phyloP scores from a whole-genome alignment of 352 stramenopile species.

The Pythium rishiriense region DNA sequence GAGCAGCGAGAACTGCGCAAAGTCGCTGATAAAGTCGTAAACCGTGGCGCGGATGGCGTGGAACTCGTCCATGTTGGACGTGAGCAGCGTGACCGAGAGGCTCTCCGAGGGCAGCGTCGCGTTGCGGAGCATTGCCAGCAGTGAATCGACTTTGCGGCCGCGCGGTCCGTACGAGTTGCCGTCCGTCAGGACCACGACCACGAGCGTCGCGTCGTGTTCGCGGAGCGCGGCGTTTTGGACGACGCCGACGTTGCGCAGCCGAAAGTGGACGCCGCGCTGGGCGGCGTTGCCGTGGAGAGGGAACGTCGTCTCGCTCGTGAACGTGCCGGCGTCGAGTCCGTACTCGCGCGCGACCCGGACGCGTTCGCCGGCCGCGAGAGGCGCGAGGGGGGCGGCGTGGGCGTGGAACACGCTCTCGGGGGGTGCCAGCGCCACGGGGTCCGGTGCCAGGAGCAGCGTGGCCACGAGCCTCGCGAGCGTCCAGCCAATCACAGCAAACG shows the following conservation, averaged over 20 bases:
- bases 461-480: not conserved
- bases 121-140: conserved; percentile 31
- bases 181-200: conserved; percentile 37
- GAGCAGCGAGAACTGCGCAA: conserved; percentile 31
- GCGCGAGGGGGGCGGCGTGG: not conserved
- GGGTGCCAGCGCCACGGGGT: not conserved
- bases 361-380: not conserved
- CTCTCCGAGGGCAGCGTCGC: conserved; percentile 34
- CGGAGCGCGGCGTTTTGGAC: not conserved
- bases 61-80: conserved; percentile 36
- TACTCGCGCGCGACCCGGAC: not conserved
- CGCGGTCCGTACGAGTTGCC: conserved; percentile 36
- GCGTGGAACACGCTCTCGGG: not conserved
- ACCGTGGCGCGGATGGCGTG: conserved; percentile 22
- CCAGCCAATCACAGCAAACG: not conserved
- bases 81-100: conserved; percentile 40
- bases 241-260: conserved; percentile 1
- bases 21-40: conserved; percentile 24
- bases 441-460: not conserved
- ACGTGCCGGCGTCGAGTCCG: not conserved
- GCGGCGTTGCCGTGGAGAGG: conserved; percentile 9
- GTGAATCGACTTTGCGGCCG: conserved; percentile 26
- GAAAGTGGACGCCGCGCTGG: conserved; percentile 13
- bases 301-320: conserved; percentile 9
- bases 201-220: conserved; percentile 24